Evolutionary conservation across 257 asterid species (phyloP).

Genomic region (Ilex aquifolium): DNA sequence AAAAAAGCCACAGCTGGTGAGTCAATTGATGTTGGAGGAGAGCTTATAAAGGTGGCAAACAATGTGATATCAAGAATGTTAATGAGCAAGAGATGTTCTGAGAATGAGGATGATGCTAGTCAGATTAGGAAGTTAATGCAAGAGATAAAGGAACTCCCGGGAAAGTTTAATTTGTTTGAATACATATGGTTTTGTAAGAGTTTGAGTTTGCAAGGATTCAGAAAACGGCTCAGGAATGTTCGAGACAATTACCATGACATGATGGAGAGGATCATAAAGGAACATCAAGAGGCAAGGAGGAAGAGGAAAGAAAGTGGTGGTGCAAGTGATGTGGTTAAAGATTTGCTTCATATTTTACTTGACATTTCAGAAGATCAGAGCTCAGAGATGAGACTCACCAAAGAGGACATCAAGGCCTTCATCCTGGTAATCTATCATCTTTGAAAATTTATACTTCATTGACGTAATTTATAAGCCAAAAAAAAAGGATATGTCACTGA

Average conservation of each 20-base stretch:
- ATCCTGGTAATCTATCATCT: constrained; percentile 53
- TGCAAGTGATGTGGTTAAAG: constrained; percentile 26
- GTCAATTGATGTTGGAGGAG: constrained; percentile 47
- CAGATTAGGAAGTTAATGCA: constrained; percentile 41
- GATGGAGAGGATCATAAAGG: constrained; percentile 61
- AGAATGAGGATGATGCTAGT: constrained; percentile 40
- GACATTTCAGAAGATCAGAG: constrained; percentile 51
- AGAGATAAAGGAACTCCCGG: constrained; percentile 47
- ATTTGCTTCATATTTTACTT: constrained; percentile 58
- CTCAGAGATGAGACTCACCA: constrained; percentile 39
- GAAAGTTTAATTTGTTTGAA: constrained; percentile 57
- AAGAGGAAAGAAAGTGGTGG: constrained; percentile 6
- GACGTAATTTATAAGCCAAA: too few relatives aligned
- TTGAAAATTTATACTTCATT: too few relatives aligned
- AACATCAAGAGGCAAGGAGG: constrained; percentile 37
- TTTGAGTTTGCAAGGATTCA: constrained; percentile 61
- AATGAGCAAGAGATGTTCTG: constrained; percentile 58
- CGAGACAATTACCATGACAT: constrained; percentile 44
- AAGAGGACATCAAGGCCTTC: constrained; percentile 67
- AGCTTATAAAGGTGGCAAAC: constrained; percentile 44
- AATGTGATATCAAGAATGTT: constrained; percentile 64
- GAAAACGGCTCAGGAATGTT: constrained; percentile 38
- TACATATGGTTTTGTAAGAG: constrained; percentile 62
- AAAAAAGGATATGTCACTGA: too few relatives aligned
- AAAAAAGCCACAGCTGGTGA: constrained; percentile 23